Evolutionary conservation across 148 eudicot genomes (phyloP).

Genomic region (Vaccinium vitisidaea): DNA sequence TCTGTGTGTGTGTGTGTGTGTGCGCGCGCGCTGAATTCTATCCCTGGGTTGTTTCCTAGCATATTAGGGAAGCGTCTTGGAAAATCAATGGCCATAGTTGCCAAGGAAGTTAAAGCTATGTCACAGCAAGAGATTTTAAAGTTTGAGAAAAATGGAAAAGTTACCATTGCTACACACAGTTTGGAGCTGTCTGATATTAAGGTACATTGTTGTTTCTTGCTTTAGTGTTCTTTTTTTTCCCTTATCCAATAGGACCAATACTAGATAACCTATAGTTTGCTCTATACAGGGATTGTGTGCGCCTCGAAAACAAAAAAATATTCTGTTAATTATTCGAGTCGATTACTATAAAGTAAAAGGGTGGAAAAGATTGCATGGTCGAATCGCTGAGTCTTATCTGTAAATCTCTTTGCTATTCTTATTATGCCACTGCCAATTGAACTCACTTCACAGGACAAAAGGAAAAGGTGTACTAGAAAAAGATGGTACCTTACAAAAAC

Average conservation of each 20-base stretch:
- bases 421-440: neutral
- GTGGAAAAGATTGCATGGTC: no score
- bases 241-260: neutral
- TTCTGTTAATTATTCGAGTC: no score
- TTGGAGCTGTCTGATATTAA: constrained; percentile 74
- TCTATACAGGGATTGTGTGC: neutral
- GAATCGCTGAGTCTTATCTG: no score
- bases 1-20: neutral
- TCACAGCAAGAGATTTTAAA: constrained; percentile 78
- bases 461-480: neutral
- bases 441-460: neutral
- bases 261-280: neutral
- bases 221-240: neutral
- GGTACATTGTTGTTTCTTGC: constrained; percentile 35
- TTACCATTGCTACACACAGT: constrained; percentile 64
- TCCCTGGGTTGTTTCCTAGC: constrained; percentile 35
- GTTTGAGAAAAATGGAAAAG: constrained; percentile 77
- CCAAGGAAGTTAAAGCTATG: constrained; percentile 87
- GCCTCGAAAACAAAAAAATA: neutral
- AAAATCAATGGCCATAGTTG: constrained; percentile 83
- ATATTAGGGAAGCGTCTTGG: constrained; percentile 88
- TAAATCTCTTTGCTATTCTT: neutral
- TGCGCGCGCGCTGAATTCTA: neutral
- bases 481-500: neutral
- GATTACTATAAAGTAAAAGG: no score